phyloP scores from a whole-genome alignment of 441 rosid genomes.

The Gossypium davidsonii region DNA sequence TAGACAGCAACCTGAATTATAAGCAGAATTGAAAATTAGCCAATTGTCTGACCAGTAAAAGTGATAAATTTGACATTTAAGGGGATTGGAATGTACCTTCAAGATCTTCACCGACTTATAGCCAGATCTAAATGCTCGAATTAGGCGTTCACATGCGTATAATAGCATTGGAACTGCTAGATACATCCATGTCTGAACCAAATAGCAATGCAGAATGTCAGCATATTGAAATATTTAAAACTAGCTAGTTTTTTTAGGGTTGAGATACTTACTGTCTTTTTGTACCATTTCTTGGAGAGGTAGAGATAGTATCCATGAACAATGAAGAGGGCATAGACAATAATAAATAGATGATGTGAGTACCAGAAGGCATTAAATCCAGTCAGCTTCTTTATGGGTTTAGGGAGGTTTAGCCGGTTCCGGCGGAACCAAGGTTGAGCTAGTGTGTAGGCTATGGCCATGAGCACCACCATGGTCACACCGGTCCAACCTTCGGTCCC shows the following conservation, averaged over 20 bases:
- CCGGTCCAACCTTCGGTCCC: slow-evolving; percentile 49
- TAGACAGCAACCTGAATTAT: slow-evolving; percentile 63
- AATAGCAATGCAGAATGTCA: background rate
- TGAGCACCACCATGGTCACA: slow-evolving; percentile 40
- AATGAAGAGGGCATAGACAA: slow-evolving; percentile 55
- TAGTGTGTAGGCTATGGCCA: slow-evolving; percentile 38
- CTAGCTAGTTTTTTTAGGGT: background rate
- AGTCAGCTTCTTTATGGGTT: slow-evolving; percentile 36
- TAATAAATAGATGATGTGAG: slow-evolving; percentile 60
- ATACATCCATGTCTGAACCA: slow-evolving; percentile 80
- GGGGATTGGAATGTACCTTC: slow-evolving; percentile 42
- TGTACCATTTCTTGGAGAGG: slow-evolving; percentile 66
- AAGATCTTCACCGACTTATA: slow-evolving; percentile 53
- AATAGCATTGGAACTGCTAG: slow-evolving; percentile 55
- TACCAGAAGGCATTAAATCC: slow-evolving; percentile 61
- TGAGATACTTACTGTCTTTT: slow-evolving; percentile 46
- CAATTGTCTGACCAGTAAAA: background rate
- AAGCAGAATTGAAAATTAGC: background rate
- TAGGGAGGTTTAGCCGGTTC: slow-evolving; percentile 39
- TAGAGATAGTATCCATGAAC: slow-evolving; percentile 56
- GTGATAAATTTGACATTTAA: background rate
- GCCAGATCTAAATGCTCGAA: slow-evolving; percentile 63
- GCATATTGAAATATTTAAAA: background rate
- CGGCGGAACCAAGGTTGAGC: slow-evolving; percentile 53
- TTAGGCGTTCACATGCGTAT: slow-evolving; percentile 50